Conservation (phyloP, 2,329 filamentous ascomycete species). For the Phyllosticta citribraziliensis region DNA sequence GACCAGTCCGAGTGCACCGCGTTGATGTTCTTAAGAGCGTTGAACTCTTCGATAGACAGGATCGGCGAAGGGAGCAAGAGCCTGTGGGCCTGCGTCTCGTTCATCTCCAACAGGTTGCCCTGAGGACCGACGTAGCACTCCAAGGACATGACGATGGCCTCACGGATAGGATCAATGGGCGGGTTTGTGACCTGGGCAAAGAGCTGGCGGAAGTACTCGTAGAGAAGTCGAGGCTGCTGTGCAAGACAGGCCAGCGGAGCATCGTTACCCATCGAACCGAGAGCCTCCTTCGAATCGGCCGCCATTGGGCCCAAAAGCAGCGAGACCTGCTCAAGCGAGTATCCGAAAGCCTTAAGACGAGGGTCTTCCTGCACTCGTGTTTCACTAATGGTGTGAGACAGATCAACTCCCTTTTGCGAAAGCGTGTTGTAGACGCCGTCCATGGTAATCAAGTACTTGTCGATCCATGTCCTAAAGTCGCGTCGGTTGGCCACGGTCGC, state of each 20-base stretch:
- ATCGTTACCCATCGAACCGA: conserved; percentile 98
- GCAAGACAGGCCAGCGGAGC: conserved; percentile 84
- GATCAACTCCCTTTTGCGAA: conserved; percentile 47
- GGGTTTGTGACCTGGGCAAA: conserved; percentile 98
- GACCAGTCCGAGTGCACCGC: conserved; percentile 69
- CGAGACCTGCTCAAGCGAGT: conserved; percentile 91
- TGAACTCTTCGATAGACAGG: conserved; percentile 83
- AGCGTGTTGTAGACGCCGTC: conserved; percentile 62
- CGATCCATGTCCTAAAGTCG: conserved; percentile 82
- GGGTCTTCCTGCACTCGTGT: conserved; percentile 73
- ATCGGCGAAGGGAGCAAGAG: conserved; percentile 82
- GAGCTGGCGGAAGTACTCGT: conserved; percentile 94
- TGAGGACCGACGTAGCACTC: conserved; percentile 95
- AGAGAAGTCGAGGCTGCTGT: conserved; percentile 78
- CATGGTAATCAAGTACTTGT: conserved; percentile 74
- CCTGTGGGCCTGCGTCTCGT: conserved; percentile 76
- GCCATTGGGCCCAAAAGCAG: conserved; percentile 90
- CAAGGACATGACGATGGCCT: conserved; percentile 96
- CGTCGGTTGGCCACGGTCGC: conserved; percentile 74
- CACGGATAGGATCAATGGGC: conserved; percentile 91
- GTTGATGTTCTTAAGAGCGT: conserved; percentile 69
- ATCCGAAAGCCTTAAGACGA: conserved; percentile 77
- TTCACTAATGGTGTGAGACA: conserved; percentile 58
- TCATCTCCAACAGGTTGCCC: conserved; percentile 91
- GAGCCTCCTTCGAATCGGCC: conserved; percentile 90